Base-by-base conservation (phyloP, 164 flowering plant genomes). In the Tetracentron sinense region DNA sequence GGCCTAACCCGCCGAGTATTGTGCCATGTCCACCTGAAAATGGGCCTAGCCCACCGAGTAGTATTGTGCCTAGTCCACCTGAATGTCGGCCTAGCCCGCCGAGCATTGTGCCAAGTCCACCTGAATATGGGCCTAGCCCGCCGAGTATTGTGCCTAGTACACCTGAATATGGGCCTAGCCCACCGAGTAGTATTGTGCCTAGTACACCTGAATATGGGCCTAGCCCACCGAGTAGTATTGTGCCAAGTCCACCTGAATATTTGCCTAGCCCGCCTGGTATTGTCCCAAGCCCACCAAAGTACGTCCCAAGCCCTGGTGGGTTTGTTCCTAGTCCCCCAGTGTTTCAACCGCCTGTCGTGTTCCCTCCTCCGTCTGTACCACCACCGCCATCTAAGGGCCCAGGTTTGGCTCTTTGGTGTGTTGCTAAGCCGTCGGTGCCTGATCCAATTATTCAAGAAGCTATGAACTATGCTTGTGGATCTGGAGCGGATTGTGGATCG, bases 341-440 rank as follows among this genome's bases (percentile, higher is more conserved):
- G 59, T 91, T 79, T 66, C 71, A 62, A 28, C 94, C 94, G 0
- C 94, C 94, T 0, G 75, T 84, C 1, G 80, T 88, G 49, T 84
- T 50, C 60, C 97, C 97, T 2, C 92, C 94, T n/a, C 97, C 97
- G 0, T 35, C 76, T 0, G 85, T 49, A 53, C 91, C 92, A 20
- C 91, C 95, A 3, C 74, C 92, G 4, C 83, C 74, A 0, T 47
- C 20, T n/a, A n/a, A n/a, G n/a, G n/a, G n/a, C 4, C 56, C 38
- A 5, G 72, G 71, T 7, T 72, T 79, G 1, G 65, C 83, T 7
- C 71, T 81, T 29, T 93, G 98, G 98, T 93, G 98, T 20, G 96
- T 93, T n/a, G 94, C 96, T 0, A 93, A 89, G 76, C 91, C 96
- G 0, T 31, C 98, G 0, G 98, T 93, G 66, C 98, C 98, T 0